Percentiles rank a stretch among this genome's conserved stretches.
Evolutionary conservation across 169 alveolate species (phyloP).

Genomic region (Eimeria praecox): DNA sequence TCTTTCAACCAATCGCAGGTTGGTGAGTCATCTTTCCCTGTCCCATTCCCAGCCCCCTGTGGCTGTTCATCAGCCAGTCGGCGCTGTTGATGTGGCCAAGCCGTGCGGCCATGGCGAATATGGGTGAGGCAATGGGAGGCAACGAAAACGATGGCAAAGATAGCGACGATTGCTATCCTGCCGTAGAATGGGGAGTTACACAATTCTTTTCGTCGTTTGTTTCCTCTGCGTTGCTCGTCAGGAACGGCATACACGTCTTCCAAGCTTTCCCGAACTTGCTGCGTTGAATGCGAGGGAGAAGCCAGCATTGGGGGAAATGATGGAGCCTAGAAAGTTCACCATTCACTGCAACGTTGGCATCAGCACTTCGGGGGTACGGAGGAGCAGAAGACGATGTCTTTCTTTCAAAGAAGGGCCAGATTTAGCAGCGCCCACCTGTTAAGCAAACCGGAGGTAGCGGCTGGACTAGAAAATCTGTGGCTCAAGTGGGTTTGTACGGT

Average conservation of each 20-base stretch:
- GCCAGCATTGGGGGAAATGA: neutral
- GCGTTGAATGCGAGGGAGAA: neutral
- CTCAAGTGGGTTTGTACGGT: neutral
- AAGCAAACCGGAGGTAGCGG: neutral
- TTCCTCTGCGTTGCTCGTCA: neutral
- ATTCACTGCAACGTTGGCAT: neutral
- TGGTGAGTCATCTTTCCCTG: neutral
- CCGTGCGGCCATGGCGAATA: neutral
- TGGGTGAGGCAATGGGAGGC: neutral
- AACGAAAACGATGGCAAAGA: neutral
- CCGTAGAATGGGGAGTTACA: neutral
- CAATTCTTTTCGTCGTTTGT: neutral
- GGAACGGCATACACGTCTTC: neutral
- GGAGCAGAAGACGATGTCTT: neutral
- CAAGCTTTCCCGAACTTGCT: neutral
- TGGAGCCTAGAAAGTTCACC: neutral
- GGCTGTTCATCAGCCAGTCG: constrained; percentile 1
- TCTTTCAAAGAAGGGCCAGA: neutral
- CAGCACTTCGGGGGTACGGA: neutral
- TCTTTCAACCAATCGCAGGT: neutral
- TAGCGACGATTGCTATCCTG: neutral
- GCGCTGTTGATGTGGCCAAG: neutral
- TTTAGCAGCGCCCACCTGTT: neutral
- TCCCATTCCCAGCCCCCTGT: neutral
- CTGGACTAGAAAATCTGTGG: neutral